Conservation (phyloP, 1,139 yeast species). For the Candida frijolesensis region DNA sequence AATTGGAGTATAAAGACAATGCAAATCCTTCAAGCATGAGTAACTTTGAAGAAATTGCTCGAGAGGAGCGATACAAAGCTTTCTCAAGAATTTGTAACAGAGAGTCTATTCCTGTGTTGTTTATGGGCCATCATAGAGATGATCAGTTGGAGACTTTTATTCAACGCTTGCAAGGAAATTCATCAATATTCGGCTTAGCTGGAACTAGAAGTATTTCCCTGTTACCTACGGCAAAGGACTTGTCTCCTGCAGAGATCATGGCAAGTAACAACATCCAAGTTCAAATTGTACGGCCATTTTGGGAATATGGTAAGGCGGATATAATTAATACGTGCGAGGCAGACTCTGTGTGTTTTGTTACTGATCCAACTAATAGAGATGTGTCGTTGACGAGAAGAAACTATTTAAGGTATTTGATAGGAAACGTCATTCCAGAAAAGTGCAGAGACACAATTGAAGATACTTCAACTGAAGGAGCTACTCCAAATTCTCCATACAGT, state of each 20-base stretch:
- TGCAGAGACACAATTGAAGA: not conserved
- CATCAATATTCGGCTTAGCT: conserved; percentile 61
- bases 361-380: conserved; percentile 66
- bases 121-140: conserved; percentile 69
- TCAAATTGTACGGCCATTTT: conserved; percentile 54
- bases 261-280: conserved; percentile 17
- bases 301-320: conserved; percentile 44
- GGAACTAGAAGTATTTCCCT: conserved; percentile 34
- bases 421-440: conserved; percentile 26
- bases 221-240: conserved; percentile 28
- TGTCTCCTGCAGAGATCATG: conserved; percentile 15
- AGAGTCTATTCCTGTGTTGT: conserved; percentile 31
- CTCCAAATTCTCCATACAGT: conserved; percentile 16
- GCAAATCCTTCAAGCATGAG: conserved; percentile 24
- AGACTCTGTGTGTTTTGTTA: conserved; percentile 57
- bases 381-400: conserved; percentile 58
- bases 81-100: conserved; percentile 38
- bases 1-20: conserved; percentile 32
- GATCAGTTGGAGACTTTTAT: conserved; percentile 76
- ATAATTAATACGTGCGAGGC: conserved; percentile 48
- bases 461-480: not conserved
- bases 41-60: conserved; percentile 59
- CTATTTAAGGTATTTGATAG: conserved; percentile 37
- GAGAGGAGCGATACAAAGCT: conserved; percentile 51
- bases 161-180: conserved; percentile 54